Evolutionary conservation across 73 alveolate species (phyloP).

Genomic region (Stentor roeselii): DNA sequence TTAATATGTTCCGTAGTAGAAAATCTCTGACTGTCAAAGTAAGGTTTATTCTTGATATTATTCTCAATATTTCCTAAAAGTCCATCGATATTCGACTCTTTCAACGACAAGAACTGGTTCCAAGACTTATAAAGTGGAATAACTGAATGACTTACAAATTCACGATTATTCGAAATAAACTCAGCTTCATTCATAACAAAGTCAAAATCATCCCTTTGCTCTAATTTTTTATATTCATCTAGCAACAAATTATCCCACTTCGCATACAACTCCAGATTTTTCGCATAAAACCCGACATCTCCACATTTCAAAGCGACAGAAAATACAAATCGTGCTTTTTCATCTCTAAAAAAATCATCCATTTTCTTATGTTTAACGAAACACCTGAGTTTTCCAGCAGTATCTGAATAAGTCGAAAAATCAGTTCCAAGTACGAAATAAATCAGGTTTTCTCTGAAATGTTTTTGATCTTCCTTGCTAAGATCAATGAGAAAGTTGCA

Average conservation of each 20-base stretch:
- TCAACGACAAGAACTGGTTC: background rate
- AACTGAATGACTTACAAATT: background rate
- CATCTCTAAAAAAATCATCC: background rate
- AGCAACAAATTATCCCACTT: background rate
- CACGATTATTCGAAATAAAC: background rate
- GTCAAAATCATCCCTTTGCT: background rate
- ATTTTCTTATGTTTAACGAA: background rate
- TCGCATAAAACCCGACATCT: background rate
- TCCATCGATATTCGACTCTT: background rate
- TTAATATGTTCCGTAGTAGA: too few relatives aligned
- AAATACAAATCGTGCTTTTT: background rate
- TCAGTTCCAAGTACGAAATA: background rate
- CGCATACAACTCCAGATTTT: background rate
- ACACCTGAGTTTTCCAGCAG: background rate
- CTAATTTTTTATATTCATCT: background rate
- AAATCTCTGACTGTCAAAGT: too few relatives aligned
- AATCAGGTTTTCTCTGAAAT: background rate
- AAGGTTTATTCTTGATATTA: too few relatives aligned
- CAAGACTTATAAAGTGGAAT: background rate
- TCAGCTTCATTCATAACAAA: background rate
- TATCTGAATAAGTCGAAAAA: background rate
- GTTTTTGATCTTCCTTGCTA: background rate
- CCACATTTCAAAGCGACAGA: background rate
- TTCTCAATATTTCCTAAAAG: background rate
- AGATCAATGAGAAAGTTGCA: background rate